Evolutionary conservation across 139 green algal species (phyloP), one percentile per base, ranked within the genome.

Genomic region (Helicosporidium sp.): DNA sequence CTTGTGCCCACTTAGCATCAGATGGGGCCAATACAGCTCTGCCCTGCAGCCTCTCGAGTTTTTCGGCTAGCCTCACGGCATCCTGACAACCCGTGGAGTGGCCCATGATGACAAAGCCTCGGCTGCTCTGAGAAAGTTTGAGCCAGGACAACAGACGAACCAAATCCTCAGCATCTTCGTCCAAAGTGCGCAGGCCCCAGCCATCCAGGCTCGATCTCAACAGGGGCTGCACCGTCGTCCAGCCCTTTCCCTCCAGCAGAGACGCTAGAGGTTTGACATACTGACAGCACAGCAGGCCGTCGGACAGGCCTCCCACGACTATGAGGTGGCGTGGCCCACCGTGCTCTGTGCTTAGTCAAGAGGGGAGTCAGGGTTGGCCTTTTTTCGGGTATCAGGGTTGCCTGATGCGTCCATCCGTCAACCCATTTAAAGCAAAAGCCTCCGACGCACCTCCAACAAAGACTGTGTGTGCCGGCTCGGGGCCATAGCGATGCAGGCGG

Each of bases 61-160:
- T n/a, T n/a, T n/a, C n/a, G n/a, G n/a, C n/a, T 64, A 84, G 7
- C 72, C 57, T n/a, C 25, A 82, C 71, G 8, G 60, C 51, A 47
- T 84, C 77, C 43, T 87, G 78, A 53, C 77, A 83, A 8, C 78
- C 78, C 3, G 78, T 87, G 26, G 53, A 70, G 49, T 85, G 77
- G 0, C 77, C 77, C 25, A 80, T 40, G 2, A 87, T 46, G 18
- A 82, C 61, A 4, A 74, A 15, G 3, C 33, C 65, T 28, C 64
- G 47, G 50, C 46, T 8, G 5, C 20, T 8, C 7, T 8, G n/a
- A 15, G 8, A 15, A 0, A 8, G n/a, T 43, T 43, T 19, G 12
- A 17, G 37, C 15, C 13, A 43, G 37, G 16, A 10, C 15, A 43
- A 20, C 20, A 87, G 67, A 33, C 56, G n/a, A 13, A 48, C 41